These are phyloP conservation scores for Pseudisothecium myosuroides DNA, from an alignment of 225 moss, liverwort and hornwort species.

Conservation along the genomic window DNA sequence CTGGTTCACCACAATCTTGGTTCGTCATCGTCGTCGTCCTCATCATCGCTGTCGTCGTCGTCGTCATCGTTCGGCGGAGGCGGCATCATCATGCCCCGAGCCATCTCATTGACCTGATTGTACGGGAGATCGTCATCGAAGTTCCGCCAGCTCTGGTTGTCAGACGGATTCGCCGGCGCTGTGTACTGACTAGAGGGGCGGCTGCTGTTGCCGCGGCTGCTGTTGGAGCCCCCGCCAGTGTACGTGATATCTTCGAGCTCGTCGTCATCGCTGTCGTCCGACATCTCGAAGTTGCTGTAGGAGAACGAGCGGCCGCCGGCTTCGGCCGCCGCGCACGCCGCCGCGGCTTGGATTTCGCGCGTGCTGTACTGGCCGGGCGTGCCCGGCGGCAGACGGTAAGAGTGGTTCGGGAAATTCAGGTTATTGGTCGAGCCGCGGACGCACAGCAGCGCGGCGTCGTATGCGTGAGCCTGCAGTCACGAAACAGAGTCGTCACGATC, in stretches of 20 bases:
- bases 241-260: constrained; percentile 34
- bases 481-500: not conserved
- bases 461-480: constrained; percentile 25
- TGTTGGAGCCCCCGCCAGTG: not conserved
- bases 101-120: constrained; percentile 19
- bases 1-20: constrained; percentile 6
- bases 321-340: constrained; percentile 20
- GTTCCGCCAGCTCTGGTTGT: constrained; percentile 14
- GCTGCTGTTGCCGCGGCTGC: not conserved
- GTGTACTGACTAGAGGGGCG: not conserved
- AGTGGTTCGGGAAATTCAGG: constrained; percentile 30
- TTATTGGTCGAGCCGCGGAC: constrained; percentile 12
- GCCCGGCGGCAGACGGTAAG: constrained; percentile 11
- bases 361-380: constrained; percentile 22
- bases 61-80: constrained; percentile 5
- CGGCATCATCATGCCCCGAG: constrained; percentile 11
- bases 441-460: constrained; percentile 39
- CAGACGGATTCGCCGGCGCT: not conserved
- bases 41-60: not conserved
- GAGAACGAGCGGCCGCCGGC: constrained; percentile 28
- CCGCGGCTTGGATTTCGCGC: constrained; percentile 36
- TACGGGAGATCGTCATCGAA: constrained; percentile 14
- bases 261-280: constrained; percentile 27
- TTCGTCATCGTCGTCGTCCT: constrained; percentile 10
- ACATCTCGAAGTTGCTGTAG: constrained; percentile 23